A percentile compares a stretch with the other conserved stretches of the same genome.
Evolutionary conservation across 148 eudicot species (phyloP).

Genomic region (Simmondsia chinensis): DNA sequence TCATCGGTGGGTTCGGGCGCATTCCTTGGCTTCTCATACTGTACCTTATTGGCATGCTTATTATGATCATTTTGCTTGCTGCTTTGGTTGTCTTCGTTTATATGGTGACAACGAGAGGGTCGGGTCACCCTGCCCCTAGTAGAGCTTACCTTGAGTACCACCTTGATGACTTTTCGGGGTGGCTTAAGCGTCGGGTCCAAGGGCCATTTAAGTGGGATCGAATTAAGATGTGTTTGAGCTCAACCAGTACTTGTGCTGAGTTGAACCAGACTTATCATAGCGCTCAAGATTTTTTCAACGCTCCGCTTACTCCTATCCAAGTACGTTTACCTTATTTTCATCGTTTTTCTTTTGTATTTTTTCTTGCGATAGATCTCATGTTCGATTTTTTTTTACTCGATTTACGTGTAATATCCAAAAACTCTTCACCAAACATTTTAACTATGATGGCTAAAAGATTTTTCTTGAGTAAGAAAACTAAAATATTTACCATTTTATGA

Average conservation of each 20-base stretch:
- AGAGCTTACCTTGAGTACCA: slow-evolving; percentile 68
- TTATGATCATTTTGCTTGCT: slow-evolving; percentile 48
- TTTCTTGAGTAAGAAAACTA: too few relatives aligned
- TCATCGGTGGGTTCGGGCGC: slow-evolving; percentile 73
- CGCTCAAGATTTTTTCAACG: slow-evolving; percentile 77
- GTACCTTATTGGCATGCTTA: slow-evolving; percentile 67
- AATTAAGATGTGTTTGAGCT: slow-evolving; percentile 58
- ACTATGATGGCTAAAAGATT: too few relatives aligned
- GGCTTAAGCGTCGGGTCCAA: slow-evolving; percentile 46
- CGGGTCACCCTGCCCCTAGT: slow-evolving; percentile 67
- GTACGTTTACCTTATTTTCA: slow-evolving; percentile 13
- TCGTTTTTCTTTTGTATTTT: not conserved
- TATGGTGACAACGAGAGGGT: slow-evolving; percentile 62
- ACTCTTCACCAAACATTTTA: too few relatives aligned
- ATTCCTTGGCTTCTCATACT: slow-evolving; percentile 43
- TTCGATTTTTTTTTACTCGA: too few relatives aligned
- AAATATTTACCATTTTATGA: too few relatives aligned
- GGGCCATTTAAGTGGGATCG: slow-evolving; percentile 70
- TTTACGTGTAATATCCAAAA: too few relatives aligned
- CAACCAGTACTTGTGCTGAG: slow-evolving; percentile 56
- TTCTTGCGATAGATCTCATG: not conserved
- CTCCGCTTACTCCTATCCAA: slow-evolving; percentile 77
- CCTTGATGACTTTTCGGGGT: slow-evolving; percentile 65
- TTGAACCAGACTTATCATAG: slow-evolving; percentile 59
- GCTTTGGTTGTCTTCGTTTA: slow-evolving; percentile 56